Conservation (phyloP, 805 yeast genomes). For the Candida germanica region DNA sequence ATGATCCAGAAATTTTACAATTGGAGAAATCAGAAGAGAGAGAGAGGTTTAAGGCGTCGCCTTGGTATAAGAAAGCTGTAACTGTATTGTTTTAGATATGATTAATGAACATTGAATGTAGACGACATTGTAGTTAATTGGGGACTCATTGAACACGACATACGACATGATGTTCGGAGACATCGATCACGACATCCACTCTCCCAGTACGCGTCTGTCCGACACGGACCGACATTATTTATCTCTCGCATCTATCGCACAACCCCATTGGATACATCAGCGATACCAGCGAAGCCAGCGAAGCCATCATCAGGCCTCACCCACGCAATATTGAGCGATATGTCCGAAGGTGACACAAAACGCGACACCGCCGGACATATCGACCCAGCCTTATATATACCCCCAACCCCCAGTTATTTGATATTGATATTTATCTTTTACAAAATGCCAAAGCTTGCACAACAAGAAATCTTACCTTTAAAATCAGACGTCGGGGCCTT, state of each 20-base stretch:
- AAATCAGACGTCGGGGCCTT: slow-evolving; percentile 79
- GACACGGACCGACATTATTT: neutral
- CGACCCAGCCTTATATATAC: slow-evolving; percentile 1
- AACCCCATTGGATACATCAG: neutral
- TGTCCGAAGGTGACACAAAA: slow-evolving; percentile 9
- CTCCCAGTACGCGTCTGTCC: slow-evolving; percentile 1
- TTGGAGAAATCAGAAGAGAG: slow-evolving; percentile 26
- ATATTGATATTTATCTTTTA: neutral
- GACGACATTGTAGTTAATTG: too few species aligned
- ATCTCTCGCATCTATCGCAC: neutral
- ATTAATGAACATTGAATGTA: too few species aligned
- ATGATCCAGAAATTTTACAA: slow-evolving; percentile 33
- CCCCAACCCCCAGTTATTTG: neutral
- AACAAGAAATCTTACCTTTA: slow-evolving; percentile 55
- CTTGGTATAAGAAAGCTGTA: slow-evolving; percentile 17
- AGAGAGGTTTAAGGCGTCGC: slow-evolving; percentile 16
- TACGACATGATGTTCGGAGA: too few species aligned
- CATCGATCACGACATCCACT: too few species aligned
- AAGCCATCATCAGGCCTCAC: neutral
- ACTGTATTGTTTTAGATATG: slow-evolving; percentile 13
- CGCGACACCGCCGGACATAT: slow-evolving; percentile 5
- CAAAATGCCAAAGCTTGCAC: slow-evolving; percentile 3
- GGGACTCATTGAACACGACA: too few species aligned
- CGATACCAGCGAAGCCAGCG: too few species aligned
- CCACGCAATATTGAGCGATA: slow-evolving; percentile 6